Evolutionary conservation across 768 basidiomycete species (phyloP).

Genomic region (Symmetrospora coprosmae): DNA sequence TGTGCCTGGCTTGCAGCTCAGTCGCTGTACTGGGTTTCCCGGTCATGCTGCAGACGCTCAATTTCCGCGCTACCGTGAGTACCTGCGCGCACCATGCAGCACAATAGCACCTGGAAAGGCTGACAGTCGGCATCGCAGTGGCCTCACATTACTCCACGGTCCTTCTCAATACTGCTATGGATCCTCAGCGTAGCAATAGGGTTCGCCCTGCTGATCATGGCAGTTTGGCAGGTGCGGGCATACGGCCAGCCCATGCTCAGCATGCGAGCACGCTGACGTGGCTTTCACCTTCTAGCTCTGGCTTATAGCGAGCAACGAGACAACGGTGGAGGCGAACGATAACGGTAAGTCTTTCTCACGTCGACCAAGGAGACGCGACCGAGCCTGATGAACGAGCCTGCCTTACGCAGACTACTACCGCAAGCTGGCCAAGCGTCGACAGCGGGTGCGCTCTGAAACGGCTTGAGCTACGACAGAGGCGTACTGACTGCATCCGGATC

Average conservation of each 20-base stretch:
- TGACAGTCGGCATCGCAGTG: slow-evolving; percentile 39
- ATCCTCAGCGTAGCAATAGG: slow-evolving; percentile 62
- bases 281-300: slow-evolving; percentile 40
- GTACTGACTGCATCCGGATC: background rate
- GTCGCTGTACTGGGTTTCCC: slow-evolving; percentile 53
- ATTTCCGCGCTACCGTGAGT: slow-evolving; percentile 41
- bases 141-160: slow-evolving; percentile 52
- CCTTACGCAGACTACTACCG: slow-evolving; percentile 48
- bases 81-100: background rate
- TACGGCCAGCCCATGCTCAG: background rate
- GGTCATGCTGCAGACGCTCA: slow-evolving; percentile 46
- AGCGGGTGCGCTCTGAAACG: slow-evolving; percentile 43
- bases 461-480: slow-evolving; percentile 26
- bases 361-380: background rate
- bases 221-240: slow-evolving; percentile 48
- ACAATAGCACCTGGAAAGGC: background rate
- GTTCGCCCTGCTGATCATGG: slow-evolving; percentile 59
- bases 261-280: background rate
- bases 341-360: slow-evolving; percentile 39
- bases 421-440: slow-evolving; percentile 51
- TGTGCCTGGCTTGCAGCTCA: slow-evolving; percentile 55
- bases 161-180: slow-evolving; percentile 59
- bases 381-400: background rate
- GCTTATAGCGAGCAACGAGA: slow-evolving; percentile 60
- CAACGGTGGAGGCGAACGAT: slow-evolving; percentile 79